Evolutionary conservation across 2,329 filamentous ascomycete genomes (phyloP), one percentile per base, ranked within the genome.

Genomic region (Pseudogymnoascus sp.): DNA sequence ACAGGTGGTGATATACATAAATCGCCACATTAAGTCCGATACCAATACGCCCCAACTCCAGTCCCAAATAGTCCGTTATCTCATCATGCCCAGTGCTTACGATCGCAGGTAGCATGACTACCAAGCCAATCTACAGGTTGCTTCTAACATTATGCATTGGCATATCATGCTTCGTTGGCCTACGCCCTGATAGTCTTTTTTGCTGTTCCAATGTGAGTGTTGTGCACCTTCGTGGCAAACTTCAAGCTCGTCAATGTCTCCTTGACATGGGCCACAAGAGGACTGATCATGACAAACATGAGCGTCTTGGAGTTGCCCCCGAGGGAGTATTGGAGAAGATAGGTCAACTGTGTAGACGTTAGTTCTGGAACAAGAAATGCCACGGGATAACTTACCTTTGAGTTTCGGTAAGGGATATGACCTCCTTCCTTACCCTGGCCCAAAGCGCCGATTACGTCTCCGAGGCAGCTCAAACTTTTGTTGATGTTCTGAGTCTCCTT

Each of bases 211-310:
- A 96, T 95, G 68, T 96, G 91, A 25, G 91, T 96, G 72, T 95
- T 95, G 76, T 91, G 86, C 65, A 92, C 87, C 82, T 96, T 97
- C 34, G 90, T 95, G 14, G 94, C 94, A 74, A 99, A 99, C 70
- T 94, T 88, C 74, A 99, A 79, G 79, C 91, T 97, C 47, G 92
- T 96, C 72, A 97, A 79, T 2, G 92, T 97, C 79, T 99, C 94
- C 70, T 88, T 89, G 65, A 97, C 78, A 76, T 97, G 94, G 5
- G 86, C 89, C 76, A 95, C 90, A 62, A 97, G 78, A 34, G 94
- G 94, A 67, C 89, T 94, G 61, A 96, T 89, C 92, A 97, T 97
- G 72, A 97, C 91, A 73, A 99, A 96, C 94, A 99, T 99, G 69
- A 99, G 86, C 0, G 94, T 99, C 77, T 97, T 96, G 67, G 89